Evolutionary conservation across 495 filamentous ascomycete species (phyloP), one percentile per base, ranked within the genome.

Genomic region (Penicillium macrosclerotiorum): DNA sequence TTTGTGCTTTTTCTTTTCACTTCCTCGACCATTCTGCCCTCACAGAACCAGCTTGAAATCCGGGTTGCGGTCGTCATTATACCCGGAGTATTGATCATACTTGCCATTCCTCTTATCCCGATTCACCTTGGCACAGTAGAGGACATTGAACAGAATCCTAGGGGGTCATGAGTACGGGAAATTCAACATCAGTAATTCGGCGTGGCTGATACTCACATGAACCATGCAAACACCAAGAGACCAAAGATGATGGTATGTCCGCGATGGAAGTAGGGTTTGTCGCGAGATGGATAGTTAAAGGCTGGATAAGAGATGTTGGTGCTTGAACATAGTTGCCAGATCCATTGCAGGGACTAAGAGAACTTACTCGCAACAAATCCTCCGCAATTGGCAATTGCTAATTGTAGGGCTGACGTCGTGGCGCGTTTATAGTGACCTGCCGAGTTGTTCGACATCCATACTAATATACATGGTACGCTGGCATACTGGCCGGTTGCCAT

Each of bases 51-150:
- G 69, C 54, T 67, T 78, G 51, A 88, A 88, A 3, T 68, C 63
- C 1, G 84, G 84, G 44, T 88, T 80, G 31, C 84, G 74, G 47
- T 88, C 84, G 54, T 88, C 84, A 2, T 77, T 78, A 42, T 62
- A 80, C 3, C 78, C 80, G 19, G 61, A 63, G 48, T 73, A 86
- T 42, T 73, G 53, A 22, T 75, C 75, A 49, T 85, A 84, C 44
- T 84, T 85, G 12, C 84, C 83, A 4, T 55, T 67, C 17, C 56
- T 66, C 65, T 86, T 88, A 52, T 85, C 82, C 5, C 69, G 65
- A 55, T 88, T 88, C 31, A 85, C 72, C 60, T 85, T 86, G 42
- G 63, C 67, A 50, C 82, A 85, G 59, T 80, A 84, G 0, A 85
- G 57, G 12, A 86, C 77, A 59, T 88, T 88, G 35, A 68, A 59